A percentile compares a stretch with the other conserved stretches of the same genome.
Conservation (phyloP, 371 early-diverging fungal species). For the Actinomucor elegans region DNA sequence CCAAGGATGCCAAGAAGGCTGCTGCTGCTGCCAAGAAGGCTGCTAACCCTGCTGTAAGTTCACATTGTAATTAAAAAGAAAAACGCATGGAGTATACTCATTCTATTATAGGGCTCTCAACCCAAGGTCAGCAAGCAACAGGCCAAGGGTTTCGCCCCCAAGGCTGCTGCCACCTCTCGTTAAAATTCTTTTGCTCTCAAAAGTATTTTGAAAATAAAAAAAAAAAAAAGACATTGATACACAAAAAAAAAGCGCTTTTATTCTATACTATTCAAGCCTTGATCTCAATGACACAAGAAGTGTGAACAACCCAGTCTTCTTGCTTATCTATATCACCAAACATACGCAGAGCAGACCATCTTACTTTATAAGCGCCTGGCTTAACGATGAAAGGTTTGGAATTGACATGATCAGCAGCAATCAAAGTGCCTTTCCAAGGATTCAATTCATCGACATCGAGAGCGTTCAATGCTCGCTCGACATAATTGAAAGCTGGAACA, state of each 20-base stretch:
- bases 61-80: neutral
- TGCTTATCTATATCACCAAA: conserved; percentile 10
- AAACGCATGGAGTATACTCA: no score
- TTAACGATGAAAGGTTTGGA: neutral
- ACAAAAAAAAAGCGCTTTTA: neutral
- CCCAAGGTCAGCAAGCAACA: conserved; percentile 88
- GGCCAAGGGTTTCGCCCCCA: conserved; percentile 82
- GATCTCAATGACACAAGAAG: conserved; percentile 2
- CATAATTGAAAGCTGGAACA: conserved; percentile 3
- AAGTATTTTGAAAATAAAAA: conserved; percentile 2
- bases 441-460: neutral
- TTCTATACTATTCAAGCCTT: neutral
- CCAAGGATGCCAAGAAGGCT: conserved; percentile 86
- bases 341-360: conserved; percentile 12
- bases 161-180: conserved; percentile 88
- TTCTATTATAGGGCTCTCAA: conserved; percentile 18
- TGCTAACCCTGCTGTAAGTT: conserved; percentile 24
- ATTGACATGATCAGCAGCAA: neutral
- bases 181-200: conserved; percentile 47
- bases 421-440: conserved; percentile 7
- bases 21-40: conserved; percentile 82
- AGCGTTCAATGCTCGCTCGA: neutral
- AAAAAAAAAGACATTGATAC: neutral
- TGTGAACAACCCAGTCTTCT: conserved; percentile 9
- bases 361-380: conserved; percentile 4